Percentiles rank a stretch among this genome's conserved stretches.
phyloP scores from a whole-genome alignment of 2,329 filamentous ascomycete species.

The Alternaria atra region DNA sequence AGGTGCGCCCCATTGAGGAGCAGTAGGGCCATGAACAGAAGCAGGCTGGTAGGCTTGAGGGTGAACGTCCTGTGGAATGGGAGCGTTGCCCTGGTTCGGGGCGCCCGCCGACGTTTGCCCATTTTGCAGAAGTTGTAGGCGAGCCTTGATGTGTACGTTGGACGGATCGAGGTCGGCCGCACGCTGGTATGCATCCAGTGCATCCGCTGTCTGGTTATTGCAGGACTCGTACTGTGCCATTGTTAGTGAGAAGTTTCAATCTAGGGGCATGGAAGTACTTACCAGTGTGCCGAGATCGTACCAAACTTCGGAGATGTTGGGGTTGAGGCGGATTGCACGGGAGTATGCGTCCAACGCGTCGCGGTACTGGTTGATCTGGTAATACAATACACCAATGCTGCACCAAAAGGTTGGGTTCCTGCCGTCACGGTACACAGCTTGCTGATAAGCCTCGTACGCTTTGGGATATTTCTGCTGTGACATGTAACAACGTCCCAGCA shows the following conservation, averaged over 20 bases:
- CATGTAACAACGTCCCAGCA: constrained; percentile 98
- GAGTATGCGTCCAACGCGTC: constrained; percentile 98
- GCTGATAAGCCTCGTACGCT: constrained; percentile 97
- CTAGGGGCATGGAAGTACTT: constrained; percentile 54
- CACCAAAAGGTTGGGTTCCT: constrained; percentile 99
- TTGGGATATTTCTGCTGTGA: constrained; percentile 99
- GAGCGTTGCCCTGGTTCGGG: constrained; percentile 75
- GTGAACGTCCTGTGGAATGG: constrained; percentile 95
- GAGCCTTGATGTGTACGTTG: constrained; percentile 96
- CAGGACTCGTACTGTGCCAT: constrained; percentile 86
- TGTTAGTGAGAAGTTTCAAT: constrained; percentile 21
- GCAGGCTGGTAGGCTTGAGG: constrained; percentile 90
- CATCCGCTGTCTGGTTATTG: constrained; percentile 98
- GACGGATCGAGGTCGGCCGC: constrained; percentile 92
- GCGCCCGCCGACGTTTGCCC: constrained; percentile 75
- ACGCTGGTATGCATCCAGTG: constrained; percentile 92
- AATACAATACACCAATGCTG: constrained; percentile 98
- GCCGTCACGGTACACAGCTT: constrained; percentile 97
- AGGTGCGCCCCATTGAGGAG: constrained; percentile 88
- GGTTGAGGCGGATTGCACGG: constrained; percentile 93
- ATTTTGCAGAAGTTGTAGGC: constrained; percentile 86
- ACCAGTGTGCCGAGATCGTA: constrained; percentile 96
- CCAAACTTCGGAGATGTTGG: constrained; percentile 99
- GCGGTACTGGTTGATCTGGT: constrained; percentile 99
- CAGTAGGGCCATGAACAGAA: constrained; percentile 82